These are phyloP conservation scores for Suhomyces choctaworum DNA, from an alignment of 1,139 yeast genomes.

Conservation along the genomic window DNA sequence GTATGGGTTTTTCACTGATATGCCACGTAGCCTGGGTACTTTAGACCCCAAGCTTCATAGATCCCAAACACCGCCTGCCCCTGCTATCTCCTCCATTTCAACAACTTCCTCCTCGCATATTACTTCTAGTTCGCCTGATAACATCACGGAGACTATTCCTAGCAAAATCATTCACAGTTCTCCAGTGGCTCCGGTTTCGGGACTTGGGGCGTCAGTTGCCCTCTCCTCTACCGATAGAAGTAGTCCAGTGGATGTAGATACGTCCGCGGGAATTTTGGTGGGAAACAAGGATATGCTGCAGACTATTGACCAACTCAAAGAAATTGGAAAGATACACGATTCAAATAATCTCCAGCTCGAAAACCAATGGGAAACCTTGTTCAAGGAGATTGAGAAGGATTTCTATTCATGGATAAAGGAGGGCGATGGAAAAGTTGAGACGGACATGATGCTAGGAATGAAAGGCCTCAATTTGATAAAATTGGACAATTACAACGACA, in stretches of 20 bases:
- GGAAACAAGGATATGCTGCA: conserved; percentile 16
- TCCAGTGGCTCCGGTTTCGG: neutral
- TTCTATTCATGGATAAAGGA: conserved; percentile 22
- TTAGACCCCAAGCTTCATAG: too few relatives aligned
- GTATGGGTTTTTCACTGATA: conserved; percentile 48
- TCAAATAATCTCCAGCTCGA: conserved; percentile 28
- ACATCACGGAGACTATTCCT: neutral
- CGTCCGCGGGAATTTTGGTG: conserved; percentile 16
- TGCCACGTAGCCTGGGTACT: conserved; percentile 5
- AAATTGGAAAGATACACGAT: conserved; percentile 38
- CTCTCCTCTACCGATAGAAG: neutral
- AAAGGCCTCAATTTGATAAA: conserved; percentile 32
- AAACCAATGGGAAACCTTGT: conserved; percentile 37
- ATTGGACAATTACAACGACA: conserved; percentile 16
- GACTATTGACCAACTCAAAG: conserved; percentile 29
- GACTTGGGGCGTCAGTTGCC: neutral
- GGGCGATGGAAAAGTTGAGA: conserved; percentile 13
- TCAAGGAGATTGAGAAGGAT: conserved; percentile 28
- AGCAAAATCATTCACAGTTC: neutral
- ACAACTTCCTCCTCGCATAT: neutral
- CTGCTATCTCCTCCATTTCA: neutral
- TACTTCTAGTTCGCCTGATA: neutral
- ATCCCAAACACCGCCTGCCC: too few relatives aligned
- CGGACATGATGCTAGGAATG: conserved; percentile 41
- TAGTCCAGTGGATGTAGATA: conserved; percentile 8